Evolutionary conservation across 2,329 filamentous ascomycete species (phyloP).

Genomic region (Camptophora hylomeconis): DNA sequence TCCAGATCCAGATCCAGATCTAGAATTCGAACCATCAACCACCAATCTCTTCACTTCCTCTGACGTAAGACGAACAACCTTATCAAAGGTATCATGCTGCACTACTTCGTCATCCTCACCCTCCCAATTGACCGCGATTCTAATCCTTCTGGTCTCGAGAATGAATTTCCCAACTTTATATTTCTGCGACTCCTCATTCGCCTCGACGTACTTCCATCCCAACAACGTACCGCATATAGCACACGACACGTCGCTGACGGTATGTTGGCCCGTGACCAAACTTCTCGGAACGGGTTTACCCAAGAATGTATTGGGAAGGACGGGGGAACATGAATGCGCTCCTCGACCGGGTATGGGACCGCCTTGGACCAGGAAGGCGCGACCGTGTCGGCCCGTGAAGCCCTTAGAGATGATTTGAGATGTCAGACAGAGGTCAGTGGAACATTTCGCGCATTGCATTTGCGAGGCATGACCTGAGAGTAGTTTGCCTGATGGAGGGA

Average conservation of each 20-base stretch:
- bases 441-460: conserved; percentile 46
- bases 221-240: conserved; percentile 41
- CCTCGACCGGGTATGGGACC: conserved; percentile 15
- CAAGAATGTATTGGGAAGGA: conserved; percentile 46
- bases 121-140: conserved; percentile 41
- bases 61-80: conserved; percentile 9
- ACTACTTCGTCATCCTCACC: conserved; percentile 12
- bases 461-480: conserved; percentile 38
- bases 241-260: conserved; percentile 48
- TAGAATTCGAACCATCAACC: conserved; percentile 3
- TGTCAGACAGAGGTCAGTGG: conserved; percentile 44
- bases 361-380: conserved; percentile 46
- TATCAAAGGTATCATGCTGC: conserved; percentile 6
- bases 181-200: conserved; percentile 46
- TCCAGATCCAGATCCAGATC: conserved; percentile 1
- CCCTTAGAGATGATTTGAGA: conserved; percentile 51
- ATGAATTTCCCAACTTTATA: conserved; percentile 59
- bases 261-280: conserved; percentile 51
- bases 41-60: conserved; percentile 9
- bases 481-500: conserved; percentile 22
- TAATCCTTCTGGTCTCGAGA: conserved; percentile 45
- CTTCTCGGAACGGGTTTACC: conserved; percentile 44
- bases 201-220: conserved; percentile 53
- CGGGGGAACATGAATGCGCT: conserved; percentile 19
- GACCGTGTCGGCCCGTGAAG: conserved; percentile 52